Evolutionary conservation across 2,329 filamentous ascomycete species (phyloP).

Genomic region (Fusarium algeriense): DNA sequence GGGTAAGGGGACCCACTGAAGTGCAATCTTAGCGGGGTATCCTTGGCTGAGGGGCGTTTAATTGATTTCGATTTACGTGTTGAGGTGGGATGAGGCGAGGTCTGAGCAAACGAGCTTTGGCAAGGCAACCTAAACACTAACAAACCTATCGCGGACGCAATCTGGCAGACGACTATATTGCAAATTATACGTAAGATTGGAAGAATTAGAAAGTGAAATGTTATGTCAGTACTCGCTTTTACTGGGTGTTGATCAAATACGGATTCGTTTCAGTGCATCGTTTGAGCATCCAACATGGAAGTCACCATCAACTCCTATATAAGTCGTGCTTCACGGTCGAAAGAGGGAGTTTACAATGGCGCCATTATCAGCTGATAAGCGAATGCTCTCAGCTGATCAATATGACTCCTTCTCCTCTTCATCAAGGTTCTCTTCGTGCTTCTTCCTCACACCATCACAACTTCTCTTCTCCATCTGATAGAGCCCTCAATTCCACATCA

Average conservation of each 20-base stretch:
- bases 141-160: neutral
- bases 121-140: slow-evolving; percentile 12
- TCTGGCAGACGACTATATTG: neutral
- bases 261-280: neutral
- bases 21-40: slow-evolving; percentile 37
- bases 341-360: slow-evolving; percentile 8
- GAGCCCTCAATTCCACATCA: neutral
- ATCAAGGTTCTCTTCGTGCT: neutral
- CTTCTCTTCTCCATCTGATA: neutral
- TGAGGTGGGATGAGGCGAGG: slow-evolving; percentile 2
- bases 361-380: slow-evolving; percentile 1
- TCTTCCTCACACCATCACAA: neutral
- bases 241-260: too few species aligned
- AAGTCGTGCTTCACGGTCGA: slow-evolving; percentile 5
- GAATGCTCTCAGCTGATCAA: neutral
- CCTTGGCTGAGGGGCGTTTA: slow-evolving; percentile 28
- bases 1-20: slow-evolving; percentile 14
- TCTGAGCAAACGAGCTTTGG: neutral
- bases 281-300: slow-evolving; percentile 11
- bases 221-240: neutral
- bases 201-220: neutral
- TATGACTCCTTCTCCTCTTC: neutral
- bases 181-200: neutral
- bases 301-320: slow-evolving; percentile 7
- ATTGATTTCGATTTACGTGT: slow-evolving; percentile 20